Evolutionary conservation across 208 protist species (phyloP).

Genomic region (Trypanosoma cruzi): DNA sequence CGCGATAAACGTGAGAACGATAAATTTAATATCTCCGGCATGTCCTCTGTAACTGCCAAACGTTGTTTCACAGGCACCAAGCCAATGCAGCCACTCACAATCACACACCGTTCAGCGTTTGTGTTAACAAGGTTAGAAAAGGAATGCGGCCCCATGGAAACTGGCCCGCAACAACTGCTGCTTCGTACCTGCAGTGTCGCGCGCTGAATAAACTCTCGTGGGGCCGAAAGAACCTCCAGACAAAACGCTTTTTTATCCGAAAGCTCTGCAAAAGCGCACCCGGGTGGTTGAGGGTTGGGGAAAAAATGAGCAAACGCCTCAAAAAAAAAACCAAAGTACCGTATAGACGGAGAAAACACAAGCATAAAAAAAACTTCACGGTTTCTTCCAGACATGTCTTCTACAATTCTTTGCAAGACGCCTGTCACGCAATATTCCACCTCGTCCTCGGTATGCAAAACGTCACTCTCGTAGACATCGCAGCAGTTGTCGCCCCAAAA

Average conservation of each 20-base stretch:
- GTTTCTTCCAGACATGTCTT: slow-evolving; percentile 1
- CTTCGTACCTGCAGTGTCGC: slow-evolving; percentile 89
- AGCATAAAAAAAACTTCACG: slow-evolving; percentile 26
- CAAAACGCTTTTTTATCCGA: background rate
- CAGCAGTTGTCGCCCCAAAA: slow-evolving; percentile 12
- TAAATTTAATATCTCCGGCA: slow-evolving; percentile 14
- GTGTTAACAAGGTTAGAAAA: slow-evolving; percentile 48
- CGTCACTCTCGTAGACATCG: slow-evolving; percentile 15
- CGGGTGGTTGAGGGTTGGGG: slow-evolving; percentile 14
- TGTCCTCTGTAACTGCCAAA: slow-evolving; percentile 31
- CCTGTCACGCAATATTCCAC: background rate
- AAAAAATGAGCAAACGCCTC: slow-evolving; percentile 12
- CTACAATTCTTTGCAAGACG: slow-evolving; percentile 13
- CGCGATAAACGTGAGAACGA: background rate
- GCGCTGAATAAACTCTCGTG: slow-evolving; percentile 8
- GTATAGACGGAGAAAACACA: slow-evolving; percentile 24
- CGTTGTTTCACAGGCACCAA: slow-evolving; percentile 41
- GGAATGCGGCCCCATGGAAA: slow-evolving; percentile 83
- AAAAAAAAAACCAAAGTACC: slow-evolving; percentile 11
- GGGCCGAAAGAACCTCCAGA: slow-evolving; percentile 25
- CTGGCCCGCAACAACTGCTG: slow-evolving; percentile 91
- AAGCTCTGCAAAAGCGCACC: slow-evolving; percentile 24
- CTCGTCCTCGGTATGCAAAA: background rate
- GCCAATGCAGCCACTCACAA: slow-evolving; percentile 45
- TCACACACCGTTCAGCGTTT: slow-evolving; percentile 12